phyloP scores from a whole-genome alignment of 371 early-diverging fungal genomes.

The Entomophthora muscae region DNA sequence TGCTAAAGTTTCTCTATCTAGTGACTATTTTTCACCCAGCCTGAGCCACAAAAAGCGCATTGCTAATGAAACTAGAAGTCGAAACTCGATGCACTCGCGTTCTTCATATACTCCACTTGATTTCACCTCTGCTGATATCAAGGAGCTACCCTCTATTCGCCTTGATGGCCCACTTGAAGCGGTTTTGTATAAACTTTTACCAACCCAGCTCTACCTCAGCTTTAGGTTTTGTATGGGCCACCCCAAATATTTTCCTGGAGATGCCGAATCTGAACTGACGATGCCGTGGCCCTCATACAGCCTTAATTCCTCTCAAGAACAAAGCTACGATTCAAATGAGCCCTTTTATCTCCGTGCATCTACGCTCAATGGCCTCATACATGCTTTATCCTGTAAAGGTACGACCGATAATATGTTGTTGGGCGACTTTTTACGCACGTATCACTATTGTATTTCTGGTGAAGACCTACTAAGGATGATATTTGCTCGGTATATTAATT shows the following conservation, averaged over 20 bases:
- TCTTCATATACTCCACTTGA: too few species aligned
- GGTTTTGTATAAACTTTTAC: neutral
- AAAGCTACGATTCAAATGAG: too few species aligned
- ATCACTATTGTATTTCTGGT: constrained; percentile 31
- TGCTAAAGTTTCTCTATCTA: too few species aligned
- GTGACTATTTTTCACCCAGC: too few species aligned
- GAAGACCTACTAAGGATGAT: constrained; percentile 34
- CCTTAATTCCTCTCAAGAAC: too few species aligned
- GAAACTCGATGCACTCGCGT: too few species aligned
- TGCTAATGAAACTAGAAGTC: too few species aligned
- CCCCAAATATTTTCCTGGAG: neutral
- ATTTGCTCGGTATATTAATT: constrained; percentile 21
- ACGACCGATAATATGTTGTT: constrained; percentile 23
- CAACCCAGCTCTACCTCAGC: neutral
- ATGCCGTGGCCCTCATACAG: constrained; percentile 5
- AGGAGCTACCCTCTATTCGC: neutral
- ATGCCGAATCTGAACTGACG: neutral
- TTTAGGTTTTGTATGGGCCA: neutral
- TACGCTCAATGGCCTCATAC: constrained; percentile 7
- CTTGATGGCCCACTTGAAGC: neutral
- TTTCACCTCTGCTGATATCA: neutral
- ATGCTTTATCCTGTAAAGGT: constrained; percentile 7
- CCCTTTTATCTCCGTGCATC: constrained; percentile 2
- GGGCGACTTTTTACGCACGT: constrained; percentile 29
- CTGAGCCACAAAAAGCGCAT: too few species aligned